Percentiles rank a stretch among this genome's conserved stretches.
Conservation (phyloP, 2,329 filamentous ascomycete species). For the Verticillium nonalfalfae region DNA sequence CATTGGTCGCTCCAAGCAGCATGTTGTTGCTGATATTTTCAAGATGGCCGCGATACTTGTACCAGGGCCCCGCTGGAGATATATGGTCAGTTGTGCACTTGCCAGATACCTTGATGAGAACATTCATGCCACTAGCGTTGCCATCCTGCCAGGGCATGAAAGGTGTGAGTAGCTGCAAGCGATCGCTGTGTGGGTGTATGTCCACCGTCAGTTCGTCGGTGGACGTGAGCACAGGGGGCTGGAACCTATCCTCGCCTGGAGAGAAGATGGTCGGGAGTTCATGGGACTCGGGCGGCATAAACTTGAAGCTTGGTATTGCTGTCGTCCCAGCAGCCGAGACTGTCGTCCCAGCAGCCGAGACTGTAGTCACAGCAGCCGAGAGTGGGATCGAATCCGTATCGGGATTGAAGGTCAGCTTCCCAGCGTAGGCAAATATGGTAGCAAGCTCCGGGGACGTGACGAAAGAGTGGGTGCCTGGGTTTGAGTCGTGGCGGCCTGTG, state of each 20-base stretch:
- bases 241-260: constrained; percentile 17
- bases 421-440: constrained; percentile 32
- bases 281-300: constrained; percentile 17
- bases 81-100: constrained; percentile 34
- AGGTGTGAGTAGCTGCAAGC: constrained; percentile 19
- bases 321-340: not conserved
- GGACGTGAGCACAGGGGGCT: constrained; percentile 15
- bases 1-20: constrained; percentile 24
- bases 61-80: constrained; percentile 29
- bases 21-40: constrained; percentile 30
- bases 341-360: not conserved
- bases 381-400: constrained; percentile 15
- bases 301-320: constrained; percentile 13
- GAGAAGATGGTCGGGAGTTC: constrained; percentile 19
- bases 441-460: constrained; percentile 40
- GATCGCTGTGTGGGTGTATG: constrained; percentile 19
- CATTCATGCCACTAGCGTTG: constrained; percentile 14
- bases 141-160: constrained; percentile 19
- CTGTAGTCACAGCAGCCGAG: not conserved
- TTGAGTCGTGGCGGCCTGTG: constrained; percentile 26
- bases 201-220: constrained; percentile 14
- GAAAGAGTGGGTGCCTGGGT: constrained; percentile 39
- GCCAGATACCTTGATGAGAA: constrained; percentile 26
- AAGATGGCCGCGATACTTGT: constrained; percentile 29
- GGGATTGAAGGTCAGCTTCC: constrained; percentile 25